Evolutionary conservation across 179 eudicot genomes (phyloP), one percentile per base, ranked within the genome.

Genomic region (Heliamphora pulchella): DNA sequence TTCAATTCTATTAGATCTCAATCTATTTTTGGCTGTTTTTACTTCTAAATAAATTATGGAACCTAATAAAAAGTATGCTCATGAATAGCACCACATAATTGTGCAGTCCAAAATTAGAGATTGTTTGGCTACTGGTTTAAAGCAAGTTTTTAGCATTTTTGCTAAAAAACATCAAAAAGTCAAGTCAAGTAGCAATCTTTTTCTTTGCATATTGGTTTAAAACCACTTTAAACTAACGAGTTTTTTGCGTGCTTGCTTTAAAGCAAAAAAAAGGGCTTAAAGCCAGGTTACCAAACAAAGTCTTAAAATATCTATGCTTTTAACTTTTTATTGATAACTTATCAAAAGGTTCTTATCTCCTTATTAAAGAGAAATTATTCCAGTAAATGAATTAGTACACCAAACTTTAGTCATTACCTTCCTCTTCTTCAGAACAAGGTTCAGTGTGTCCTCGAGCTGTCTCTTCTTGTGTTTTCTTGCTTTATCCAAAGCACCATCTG

Each of bases 401-500:
- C 9, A 64, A 68, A 53, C 8, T 68, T 46, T 22, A 59, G 43
- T 31, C 51, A 83, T 83, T 81, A 95, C 98, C 98, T 90, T 95
- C 86, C 95, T 84, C 81, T 93, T 95, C 87, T 95, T 95, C 22
- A 93, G 9, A 73, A 95, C 97, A 82, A 93, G 93, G 83, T 91
- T 88, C 74, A 91, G 84, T 64, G 97, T 95, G 84, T 95, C 98
- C 85, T 95, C 98, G 66, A 95, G 95, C 88, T 95, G 98, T 82
- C 98, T 92, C 87, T 95, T 95, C 86, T 93, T 95, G 86, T 95
- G 98, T 80, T 95, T 95, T 80, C 98, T 93, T 50, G 98, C 97
- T 90, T 95, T 95, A 82, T 95, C 98, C 20, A 95, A 85, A 76
- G 98, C 97, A 82, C 98, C 98, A 84, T 95, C 98, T 75, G 98